Evolutionary conservation across 177 flowering plant genomes (phyloP).

Genomic region (Vitis hybrid): DNA sequence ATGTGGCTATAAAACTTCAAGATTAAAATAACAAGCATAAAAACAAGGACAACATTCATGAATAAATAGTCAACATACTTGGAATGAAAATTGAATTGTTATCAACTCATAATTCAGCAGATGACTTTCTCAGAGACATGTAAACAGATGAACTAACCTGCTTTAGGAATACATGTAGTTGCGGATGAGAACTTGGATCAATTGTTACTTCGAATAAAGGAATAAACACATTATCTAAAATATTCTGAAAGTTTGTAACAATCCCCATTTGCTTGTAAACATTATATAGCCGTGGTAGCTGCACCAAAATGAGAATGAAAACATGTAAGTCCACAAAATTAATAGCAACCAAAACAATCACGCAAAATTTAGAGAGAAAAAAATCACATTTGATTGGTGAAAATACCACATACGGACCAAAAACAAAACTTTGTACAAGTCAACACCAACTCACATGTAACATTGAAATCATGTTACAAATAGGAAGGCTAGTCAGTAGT

Average conservation of each 20-base stretch:
- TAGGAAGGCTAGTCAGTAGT: no score
- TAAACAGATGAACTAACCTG: conserved; percentile 32
- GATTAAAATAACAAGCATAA: not conserved
- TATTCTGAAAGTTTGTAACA: conserved; percentile 62
- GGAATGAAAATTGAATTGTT: no score
- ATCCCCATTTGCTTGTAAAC: conserved; percentile 65
- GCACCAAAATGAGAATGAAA: conserved; percentile 13
- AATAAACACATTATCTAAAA: conserved; percentile 59
- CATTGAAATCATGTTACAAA: no score
- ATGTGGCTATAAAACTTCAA: no score
- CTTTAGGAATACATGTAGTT: conserved; percentile 54
- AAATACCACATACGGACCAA: no score
- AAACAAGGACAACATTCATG: not conserved
- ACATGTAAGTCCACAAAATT: not conserved
- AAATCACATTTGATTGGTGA: no score
- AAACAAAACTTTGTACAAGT: no score
- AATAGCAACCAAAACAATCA: not conserved
- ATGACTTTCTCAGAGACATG: not conserved
- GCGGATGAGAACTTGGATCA: conserved; percentile 67
- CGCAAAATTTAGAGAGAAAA: not conserved
- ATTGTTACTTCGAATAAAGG: conserved; percentile 66
- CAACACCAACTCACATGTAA: no score
- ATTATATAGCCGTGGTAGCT: conserved; percentile 66
- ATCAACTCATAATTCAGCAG: no score
- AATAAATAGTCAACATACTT: no score